Evolutionary conservation across 441 rosid species (phyloP), one percentile per base, ranked within the genome.

Genomic region (Syzygium malaccense): DNA sequence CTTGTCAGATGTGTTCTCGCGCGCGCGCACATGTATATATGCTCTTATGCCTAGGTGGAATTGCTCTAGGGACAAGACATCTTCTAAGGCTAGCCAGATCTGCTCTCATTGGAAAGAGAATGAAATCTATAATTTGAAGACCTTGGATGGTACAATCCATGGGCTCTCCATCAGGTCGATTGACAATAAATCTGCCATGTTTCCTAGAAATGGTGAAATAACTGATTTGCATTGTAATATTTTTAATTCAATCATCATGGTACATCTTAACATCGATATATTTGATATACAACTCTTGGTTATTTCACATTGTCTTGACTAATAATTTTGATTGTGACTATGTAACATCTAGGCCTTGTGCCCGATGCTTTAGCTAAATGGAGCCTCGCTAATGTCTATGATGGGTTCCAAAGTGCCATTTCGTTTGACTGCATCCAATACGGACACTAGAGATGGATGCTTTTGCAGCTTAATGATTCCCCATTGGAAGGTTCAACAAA

Each of bases 11-110:
- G 14, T 20, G 28, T 37, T 33, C 80, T 64, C 8, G 11, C 1
- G 0, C 0, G 1, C 8, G 20, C 1, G 0, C 0, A 3, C 18
- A 15, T n/a, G 30, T 64, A 15, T 11, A 30, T 30, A 64, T 30
- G 37, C 10, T 30, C 11, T 64, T 64, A 10, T 64, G 37, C 20
- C 11, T 15, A 2, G 4, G 7, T 19, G 79, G 79, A 68, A 33
- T 32, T 68, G 79, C 79, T 33, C 48, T 7, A 15, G 45, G 49
- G 80, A 71, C 28, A 20, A 71, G 80, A 71, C 4, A 5, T 10
- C 49, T 13, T 37, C 49, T 10, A 11, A 33, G 80, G 80, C 6
- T 71, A 33, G 80, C 80, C 49, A 71, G 25, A 33, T 19, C 20
- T 33, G 80, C 33, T 68, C 8, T 11, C 25, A 10, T 10, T 4